Conservation (phyloP, 2,329 filamentous ascomycete genomes). For the Diaporthe sp. region DNA sequence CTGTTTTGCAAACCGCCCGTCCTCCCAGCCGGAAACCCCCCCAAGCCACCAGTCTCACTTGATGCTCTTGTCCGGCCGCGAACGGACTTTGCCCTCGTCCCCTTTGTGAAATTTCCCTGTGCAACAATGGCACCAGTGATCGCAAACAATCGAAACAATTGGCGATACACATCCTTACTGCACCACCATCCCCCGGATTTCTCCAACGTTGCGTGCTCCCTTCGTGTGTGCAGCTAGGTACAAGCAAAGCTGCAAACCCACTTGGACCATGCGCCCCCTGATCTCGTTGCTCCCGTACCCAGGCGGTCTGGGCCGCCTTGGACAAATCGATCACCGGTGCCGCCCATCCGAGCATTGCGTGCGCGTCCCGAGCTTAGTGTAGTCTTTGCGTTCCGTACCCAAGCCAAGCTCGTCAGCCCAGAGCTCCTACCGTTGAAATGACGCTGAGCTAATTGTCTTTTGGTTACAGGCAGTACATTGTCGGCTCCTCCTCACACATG, state of each 20-base stretch:
- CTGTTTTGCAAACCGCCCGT: constrained; percentile 3
- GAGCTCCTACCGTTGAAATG: background rate
- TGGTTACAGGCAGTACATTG: background rate
- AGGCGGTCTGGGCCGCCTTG: constrained; percentile 16
- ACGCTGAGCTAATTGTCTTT: background rate
- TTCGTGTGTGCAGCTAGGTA: background rate
- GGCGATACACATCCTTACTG: background rate
- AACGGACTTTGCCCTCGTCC: constrained; percentile 8
- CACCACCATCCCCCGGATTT: background rate
- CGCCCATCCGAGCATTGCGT: constrained; percentile 13
- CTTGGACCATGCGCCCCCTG: background rate
- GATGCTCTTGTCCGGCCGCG: background rate
- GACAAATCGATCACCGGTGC: constrained; percentile 4
- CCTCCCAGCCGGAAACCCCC: background rate
- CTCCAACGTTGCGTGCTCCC: background rate
- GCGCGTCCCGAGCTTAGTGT: constrained; percentile 11
- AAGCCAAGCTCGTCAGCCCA: background rate
- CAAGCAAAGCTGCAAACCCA: background rate
- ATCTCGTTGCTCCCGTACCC: background rate
- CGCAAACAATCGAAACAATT: constrained; percentile 21
- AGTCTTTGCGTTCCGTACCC: background rate
- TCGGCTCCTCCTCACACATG: background rate
- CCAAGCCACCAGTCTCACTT: constrained; percentile 29
- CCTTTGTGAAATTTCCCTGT: background rate
- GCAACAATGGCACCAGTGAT: background rate